A percentile compares a stretch with the other conserved stretches of the same genome.
Conservation (phyloP, 176 grass and related monocot genomes). For the Aegilops speltoides region DNA sequence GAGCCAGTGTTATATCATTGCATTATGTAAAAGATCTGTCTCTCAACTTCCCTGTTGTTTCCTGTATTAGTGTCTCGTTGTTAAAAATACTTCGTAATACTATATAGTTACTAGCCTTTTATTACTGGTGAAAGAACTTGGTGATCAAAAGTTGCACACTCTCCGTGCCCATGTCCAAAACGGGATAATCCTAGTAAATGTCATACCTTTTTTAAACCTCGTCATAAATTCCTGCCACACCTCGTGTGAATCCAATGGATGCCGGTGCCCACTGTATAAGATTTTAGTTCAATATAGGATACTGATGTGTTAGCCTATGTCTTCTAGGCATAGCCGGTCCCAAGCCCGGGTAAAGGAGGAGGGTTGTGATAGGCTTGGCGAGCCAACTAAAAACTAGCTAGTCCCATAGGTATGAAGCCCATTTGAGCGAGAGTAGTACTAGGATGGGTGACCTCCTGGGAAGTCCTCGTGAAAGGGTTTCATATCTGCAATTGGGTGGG, state of each 20-base stretch:
- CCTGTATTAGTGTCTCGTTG: conserved; percentile 11
- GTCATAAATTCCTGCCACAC: not conserved
- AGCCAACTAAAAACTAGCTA: no score
- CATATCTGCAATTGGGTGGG: not conserved
- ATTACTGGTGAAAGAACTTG: not conserved
- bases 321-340: no score
- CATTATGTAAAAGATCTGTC: not conserved
- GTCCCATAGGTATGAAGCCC: no score
- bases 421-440: no score
- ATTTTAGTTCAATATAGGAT: not conserved
- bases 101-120: not conserved
- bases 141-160: not conserved
- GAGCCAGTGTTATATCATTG: not conserved
- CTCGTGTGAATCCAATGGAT: not conserved
- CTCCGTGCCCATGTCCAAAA: not conserved
- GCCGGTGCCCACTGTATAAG: not conserved
- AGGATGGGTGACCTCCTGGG: no score
- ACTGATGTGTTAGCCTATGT: not conserved
- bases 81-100: not conserved
- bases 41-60: conserved; percentile 8
- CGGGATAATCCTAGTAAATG: not conserved
- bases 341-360: no score
- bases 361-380: no score
- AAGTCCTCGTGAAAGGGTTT: no score
- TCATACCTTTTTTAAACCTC: not conserved